Evolutionary conservation across 2,329 filamentous ascomycete genomes (phyloP), one percentile per base, ranked within the genome.

Genomic region (Pseudogymnoascus pannorum): DNA sequence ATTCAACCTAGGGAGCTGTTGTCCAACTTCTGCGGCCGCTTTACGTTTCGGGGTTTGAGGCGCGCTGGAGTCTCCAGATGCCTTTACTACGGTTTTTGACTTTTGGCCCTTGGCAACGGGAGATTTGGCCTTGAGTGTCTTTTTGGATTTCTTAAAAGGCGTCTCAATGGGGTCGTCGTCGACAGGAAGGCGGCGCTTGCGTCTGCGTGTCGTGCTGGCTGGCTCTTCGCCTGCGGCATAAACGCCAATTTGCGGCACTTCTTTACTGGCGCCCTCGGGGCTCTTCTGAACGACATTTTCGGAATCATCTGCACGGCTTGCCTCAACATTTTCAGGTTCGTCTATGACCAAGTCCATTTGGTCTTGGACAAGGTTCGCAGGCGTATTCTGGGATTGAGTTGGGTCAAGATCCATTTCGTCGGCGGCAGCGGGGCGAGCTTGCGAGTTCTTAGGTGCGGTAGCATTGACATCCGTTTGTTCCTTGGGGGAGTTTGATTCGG

Each of bases 101-200:
- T 31, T 54, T 26, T 54, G n/a, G n/a, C 48, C 26, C 48, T 54
- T 54, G 24, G 48, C 31, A 4, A 54, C 48, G 4, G 48, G 48
- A 20, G 48, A 54, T 18, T 54, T 54, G 20, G 57, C 57, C 11
- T 58, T 40, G 5, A 58, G 31, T 24, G 20, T 5, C 12, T n/a
- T 58, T 1, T 40, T 36, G 5, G 57, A 14, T 29, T 29, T 58
- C n/a, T 58, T 58, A 6, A 33, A 24, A 24, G 57, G 57, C 33
- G 57, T 58, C 20, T 54, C 38, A 18, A 44, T 29, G 14, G 60
- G 16, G 22, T 59, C 24, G n/a, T 33, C 42, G 20, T 62, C 65
- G 26, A 63, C 61, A 14, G 63, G 64, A 9, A 68, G 44, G 12
- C 64, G 66, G 29, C 66, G 63, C 57, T 68, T 68, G 18, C 58